These are phyloP conservation scores for Globisporangium takayamanum DNA, from an alignment of 352 stramenopile genomes.

Conservation along the genomic window DNA sequence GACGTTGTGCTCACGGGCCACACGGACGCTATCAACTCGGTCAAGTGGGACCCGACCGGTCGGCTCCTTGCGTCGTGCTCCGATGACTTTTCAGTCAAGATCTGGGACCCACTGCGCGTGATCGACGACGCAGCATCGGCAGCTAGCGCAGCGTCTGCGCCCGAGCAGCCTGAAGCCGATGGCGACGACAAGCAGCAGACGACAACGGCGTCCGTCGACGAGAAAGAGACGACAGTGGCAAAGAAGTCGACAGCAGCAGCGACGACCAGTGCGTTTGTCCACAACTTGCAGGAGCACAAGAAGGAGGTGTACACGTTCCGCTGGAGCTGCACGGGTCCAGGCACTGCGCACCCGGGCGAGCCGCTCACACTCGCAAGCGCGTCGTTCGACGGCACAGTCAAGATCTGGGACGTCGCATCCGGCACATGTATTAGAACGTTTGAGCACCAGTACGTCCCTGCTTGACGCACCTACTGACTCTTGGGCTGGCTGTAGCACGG, in stretches of 20 bases:
- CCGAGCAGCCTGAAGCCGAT: constrained; percentile 24
- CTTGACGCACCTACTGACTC: constrained; percentile 15
- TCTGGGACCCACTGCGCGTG: constrained; percentile 83
- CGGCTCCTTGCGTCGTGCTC: constrained; percentile 94
- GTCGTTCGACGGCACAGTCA: constrained; percentile 95
- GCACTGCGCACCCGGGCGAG: constrained; percentile 45
- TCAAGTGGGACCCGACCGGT: constrained; percentile 96
- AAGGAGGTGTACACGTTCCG: constrained; percentile 93
- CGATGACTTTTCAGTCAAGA: constrained; percentile 97
- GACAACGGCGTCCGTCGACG: background rate
- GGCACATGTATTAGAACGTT: constrained; percentile 90
- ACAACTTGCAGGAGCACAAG: constrained; percentile 87
- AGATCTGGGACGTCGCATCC: constrained; percentile 91
- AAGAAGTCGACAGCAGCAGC: constrained; percentile 5
- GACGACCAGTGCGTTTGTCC: constrained; percentile 39
- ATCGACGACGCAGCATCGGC: constrained; percentile 1
- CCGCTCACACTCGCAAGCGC: constrained; percentile 89
- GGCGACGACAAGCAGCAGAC: constrained; percentile 19
- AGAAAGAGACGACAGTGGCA: background rate
- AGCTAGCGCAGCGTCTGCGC: constrained; percentile 1
- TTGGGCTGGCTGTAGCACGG: background rate
- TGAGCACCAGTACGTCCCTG: constrained; percentile 87
- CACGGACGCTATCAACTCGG: constrained; percentile 97
- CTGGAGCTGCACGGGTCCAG: constrained; percentile 85
- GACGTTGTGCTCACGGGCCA: constrained; percentile 90